Conservation (phyloP, 306 rosid genomes). For the Sindora glabra region DNA sequence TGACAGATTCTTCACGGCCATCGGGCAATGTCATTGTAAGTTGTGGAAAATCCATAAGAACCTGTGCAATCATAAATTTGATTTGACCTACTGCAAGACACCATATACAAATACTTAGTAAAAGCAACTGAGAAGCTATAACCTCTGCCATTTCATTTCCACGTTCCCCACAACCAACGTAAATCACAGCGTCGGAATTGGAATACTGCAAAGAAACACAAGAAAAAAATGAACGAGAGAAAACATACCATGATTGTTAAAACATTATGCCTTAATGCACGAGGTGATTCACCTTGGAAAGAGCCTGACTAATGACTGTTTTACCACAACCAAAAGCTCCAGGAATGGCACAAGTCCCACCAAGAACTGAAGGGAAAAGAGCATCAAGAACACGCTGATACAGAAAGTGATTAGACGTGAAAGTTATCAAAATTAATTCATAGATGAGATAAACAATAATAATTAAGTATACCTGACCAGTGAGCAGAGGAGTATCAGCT, state of each 20-base stretch:
- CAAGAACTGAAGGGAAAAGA: conserved; percentile 98
- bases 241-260: neutral
- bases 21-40: conserved; percentile 99
- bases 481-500: conserved; percentile 97
- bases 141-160: conserved; percentile 99
- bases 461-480: conserved; percentile 73
- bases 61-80: conserved; percentile 37
- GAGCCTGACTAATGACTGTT: conserved; percentile 99
- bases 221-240: neutral
- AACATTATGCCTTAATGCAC: neutral
- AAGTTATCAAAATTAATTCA: neutral
- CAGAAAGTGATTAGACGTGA: conserved; percentile 29
- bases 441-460: neutral
- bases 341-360: conserved; percentile 99
- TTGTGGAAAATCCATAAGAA: conserved; percentile 99
- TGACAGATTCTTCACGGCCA: conserved; percentile 99
- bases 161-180: conserved; percentile 99
- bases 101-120: neutral
- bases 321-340: conserved; percentile 99
- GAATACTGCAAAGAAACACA: conserved; percentile 61
- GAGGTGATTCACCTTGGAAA: conserved; percentile 69
- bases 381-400: conserved; percentile 99
- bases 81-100: conserved; percentile 10
- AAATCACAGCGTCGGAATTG: conserved; percentile 86
- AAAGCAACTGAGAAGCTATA: neutral